A percentile compares a stretch with the other conserved stretches of the same genome.
phyloP scores from a whole-genome alignment of 331 rosid genomes.

The Spiraea crenata region DNA sequence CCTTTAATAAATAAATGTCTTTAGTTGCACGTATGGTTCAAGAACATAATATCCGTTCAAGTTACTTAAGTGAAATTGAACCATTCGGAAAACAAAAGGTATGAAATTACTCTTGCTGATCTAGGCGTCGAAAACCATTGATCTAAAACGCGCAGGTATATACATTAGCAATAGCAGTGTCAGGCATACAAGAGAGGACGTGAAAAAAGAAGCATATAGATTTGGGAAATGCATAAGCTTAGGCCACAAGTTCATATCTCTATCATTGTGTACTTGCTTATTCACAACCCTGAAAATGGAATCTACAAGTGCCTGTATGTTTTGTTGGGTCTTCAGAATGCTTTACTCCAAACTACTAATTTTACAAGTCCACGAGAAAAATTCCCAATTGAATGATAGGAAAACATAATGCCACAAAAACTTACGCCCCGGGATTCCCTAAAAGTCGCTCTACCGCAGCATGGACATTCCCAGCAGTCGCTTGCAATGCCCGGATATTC shows the following conservation, averaged over 20 bases:
- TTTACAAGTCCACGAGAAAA: slow-evolving; percentile 38
- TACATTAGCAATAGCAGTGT: neutral
- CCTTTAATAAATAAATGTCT: too few relatives aligned
- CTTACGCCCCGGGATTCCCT: slow-evolving; percentile 52
- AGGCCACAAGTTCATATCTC: slow-evolving; percentile 36
- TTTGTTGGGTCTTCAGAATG: slow-evolving; percentile 24
- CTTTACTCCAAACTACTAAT: slow-evolving; percentile 28
- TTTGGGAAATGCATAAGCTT: slow-evolving; percentile 22
- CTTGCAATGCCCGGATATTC: slow-evolving; percentile 62
- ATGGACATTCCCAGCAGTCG: slow-evolving; percentile 62
- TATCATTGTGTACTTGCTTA: slow-evolving; percentile 37
- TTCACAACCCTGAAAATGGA: slow-evolving; percentile 45
- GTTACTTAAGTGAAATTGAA: too few relatives aligned
- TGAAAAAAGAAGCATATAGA: slow-evolving; percentile 6
- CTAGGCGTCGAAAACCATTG: neutral
- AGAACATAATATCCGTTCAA: too few relatives aligned
- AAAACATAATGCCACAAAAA: neutral
- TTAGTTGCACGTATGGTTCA: too few relatives aligned
- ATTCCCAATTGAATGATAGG: slow-evolving; percentile 24
- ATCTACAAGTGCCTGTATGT: slow-evolving; percentile 37
- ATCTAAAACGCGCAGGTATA: slow-evolving; percentile 12
- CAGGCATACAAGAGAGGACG: too few relatives aligned
- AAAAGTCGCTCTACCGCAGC: slow-evolving; percentile 74
- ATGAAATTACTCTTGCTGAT: neutral
- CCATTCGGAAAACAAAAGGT: too few relatives aligned